A percentile compares a stretch with the other conserved stretches of the same genome.
Evolutionary conservation across 371 early-diverging fungal genomes (phyloP).

Genomic region (Gilbertella persicaria): DNA sequence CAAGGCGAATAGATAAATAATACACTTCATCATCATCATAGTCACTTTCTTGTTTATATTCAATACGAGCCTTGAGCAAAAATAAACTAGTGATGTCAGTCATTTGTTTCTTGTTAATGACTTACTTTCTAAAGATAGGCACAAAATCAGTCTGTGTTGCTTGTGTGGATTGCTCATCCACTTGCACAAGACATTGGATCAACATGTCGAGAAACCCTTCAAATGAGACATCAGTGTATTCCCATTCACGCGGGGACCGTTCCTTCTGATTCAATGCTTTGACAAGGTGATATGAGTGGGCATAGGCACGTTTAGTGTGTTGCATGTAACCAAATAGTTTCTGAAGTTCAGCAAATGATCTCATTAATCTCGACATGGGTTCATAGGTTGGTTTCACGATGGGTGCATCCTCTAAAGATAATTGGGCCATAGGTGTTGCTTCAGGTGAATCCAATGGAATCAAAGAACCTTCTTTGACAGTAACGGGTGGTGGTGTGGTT

Average conservation of each 20-base stretch:
- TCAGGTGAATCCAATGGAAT: not conserved
- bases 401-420: not conserved
- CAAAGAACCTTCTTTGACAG: not conserved
- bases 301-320: conserved; percentile 30
- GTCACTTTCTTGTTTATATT: conserved; percentile 19
- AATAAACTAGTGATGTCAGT: conserved; percentile 16
- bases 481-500: conserved; percentile 3
- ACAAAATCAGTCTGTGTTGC: conserved; percentile 2
- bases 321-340: conserved; percentile 38
- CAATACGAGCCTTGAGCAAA: conserved; percentile 21
- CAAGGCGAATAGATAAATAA: conserved; percentile 25
- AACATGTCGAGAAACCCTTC: conserved; percentile 33
- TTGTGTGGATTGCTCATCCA: conserved; percentile 16
- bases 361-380: conserved; percentile 17
- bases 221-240: conserved; percentile 20
- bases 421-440: not conserved
- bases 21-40: conserved; percentile 29
- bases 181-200: conserved; percentile 16
- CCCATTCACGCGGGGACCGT: conserved; percentile 16
- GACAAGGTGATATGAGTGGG: conserved; percentile 24
- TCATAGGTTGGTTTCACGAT: too few relatives aligned
- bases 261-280: conserved; percentile 20
- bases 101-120: not conserved
- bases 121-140: conserved; percentile 23
- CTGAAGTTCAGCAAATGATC: conserved; percentile 34